Evolutionary conservation across 164 flowering plant species (phyloP).

Genomic region (Cinnamomum chago): DNA sequence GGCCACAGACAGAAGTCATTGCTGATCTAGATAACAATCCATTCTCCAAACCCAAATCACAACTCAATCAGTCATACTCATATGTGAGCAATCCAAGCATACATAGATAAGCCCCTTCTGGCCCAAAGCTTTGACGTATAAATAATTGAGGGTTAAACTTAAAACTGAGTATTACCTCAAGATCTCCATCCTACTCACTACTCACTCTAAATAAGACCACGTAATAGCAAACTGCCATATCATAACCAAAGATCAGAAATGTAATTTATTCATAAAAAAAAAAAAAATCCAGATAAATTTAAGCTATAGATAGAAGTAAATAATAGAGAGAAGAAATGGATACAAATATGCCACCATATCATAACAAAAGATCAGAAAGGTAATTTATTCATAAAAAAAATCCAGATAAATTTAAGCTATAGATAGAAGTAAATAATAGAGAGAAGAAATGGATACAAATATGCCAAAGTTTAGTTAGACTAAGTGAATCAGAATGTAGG

Average conservation of each 20-base stretch:
- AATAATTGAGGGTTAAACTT: neutral
- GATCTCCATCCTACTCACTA: conserved; percentile 73
- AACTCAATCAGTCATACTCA: neutral
- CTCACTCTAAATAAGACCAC: conserved; percentile 46
- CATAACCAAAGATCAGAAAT: neutral
- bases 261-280: neutral
- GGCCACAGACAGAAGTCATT: no score
- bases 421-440: neutral
- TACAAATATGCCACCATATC: conserved; percentile 14
- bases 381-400: neutral
- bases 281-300: neutral
- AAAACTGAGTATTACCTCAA: conserved; percentile 57
- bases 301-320: neutral
- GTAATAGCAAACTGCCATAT: conserved; percentile 76
- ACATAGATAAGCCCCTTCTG: neutral
- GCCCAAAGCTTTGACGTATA: neutral
- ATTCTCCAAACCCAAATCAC: neutral
- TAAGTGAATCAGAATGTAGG: neutral
- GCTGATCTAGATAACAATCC: no score
- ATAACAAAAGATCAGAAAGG: neutral
- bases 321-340: neutral
- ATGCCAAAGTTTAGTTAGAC: neutral
- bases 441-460: neutral
- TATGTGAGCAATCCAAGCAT: neutral
- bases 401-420: no score